Percentiles rank a stretch among this genome's conserved stretches.
These are phyloP conservation scores for Fagopyrum tataricum DNA, from an alignment of 148 eudicot species.

Conservation along the genomic window DNA sequence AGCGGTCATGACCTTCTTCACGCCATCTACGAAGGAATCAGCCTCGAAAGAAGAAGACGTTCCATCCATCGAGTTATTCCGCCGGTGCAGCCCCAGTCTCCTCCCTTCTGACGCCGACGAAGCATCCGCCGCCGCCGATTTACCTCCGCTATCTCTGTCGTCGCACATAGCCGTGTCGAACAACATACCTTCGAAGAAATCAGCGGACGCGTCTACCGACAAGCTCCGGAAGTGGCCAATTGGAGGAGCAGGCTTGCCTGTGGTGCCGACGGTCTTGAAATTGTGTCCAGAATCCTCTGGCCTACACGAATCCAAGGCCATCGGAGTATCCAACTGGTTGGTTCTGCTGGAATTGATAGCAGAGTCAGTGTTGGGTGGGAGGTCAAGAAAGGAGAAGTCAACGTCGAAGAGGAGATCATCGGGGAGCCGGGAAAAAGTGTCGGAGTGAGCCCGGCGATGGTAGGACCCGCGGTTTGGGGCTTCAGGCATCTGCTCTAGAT, in stretches of 20 bases:
- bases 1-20: constrained; percentile 71
- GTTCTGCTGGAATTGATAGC: background rate
- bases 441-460: constrained; percentile 86
- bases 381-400: constrained; percentile 38
- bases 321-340: constrained; percentile 21
- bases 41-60: constrained; percentile 50
- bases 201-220: constrained; percentile 56
- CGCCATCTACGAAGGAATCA: constrained; percentile 36
- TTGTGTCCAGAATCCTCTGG: constrained; percentile 36
- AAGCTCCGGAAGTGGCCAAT: constrained; percentile 48
- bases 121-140: constrained; percentile 16
- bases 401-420: constrained; percentile 49
- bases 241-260: constrained; percentile 16
- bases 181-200: constrained; percentile 65
- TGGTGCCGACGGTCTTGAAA: constrained; percentile 15
- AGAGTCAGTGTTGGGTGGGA: constrained; percentile 17
- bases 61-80: constrained; percentile 68
- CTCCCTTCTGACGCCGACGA: constrained; percentile 20
- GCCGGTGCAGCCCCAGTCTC: constrained; percentile 36
- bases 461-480: constrained; percentile 33
- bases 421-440: constrained; percentile 63
- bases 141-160: constrained; percentile 17
- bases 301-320: constrained; percentile 30
- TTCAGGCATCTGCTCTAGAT: constrained; percentile 38
- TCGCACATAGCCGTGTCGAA: constrained; percentile 20